Percentiles rank a stretch among this genome's conserved stretches.
phyloP scores from a whole-genome alignment of 1,284 basidiomycete species.

The Cutaneotrichosporon cutaneum region DNA sequence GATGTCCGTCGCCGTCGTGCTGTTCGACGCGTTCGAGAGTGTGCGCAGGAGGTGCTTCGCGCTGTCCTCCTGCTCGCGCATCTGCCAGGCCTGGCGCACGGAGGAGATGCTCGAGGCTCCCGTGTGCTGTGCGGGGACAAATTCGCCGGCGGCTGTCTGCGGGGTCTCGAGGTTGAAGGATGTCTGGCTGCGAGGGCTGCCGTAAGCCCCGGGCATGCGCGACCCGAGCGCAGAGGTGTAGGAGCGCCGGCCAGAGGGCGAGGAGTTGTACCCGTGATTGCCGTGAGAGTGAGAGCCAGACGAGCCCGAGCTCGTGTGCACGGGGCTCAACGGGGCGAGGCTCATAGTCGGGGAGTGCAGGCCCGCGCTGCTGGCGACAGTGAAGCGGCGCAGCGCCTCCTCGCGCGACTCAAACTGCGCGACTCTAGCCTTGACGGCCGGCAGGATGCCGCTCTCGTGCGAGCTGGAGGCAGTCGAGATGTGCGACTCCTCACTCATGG shows the following conservation, averaged over 20 bases:
- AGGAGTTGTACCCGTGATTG: background rate
- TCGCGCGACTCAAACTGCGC: slow-evolving; percentile 44
- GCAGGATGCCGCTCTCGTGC: slow-evolving; percentile 24
- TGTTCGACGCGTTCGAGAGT: slow-evolving; percentile 20
- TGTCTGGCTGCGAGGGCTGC: background rate
- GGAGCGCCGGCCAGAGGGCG: slow-evolving; percentile 8
- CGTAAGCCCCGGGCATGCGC: background rate
- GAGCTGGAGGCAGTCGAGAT: slow-evolving; percentile 25
- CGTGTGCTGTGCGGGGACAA: background rate
- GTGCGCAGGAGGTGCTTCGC: slow-evolving; percentile 12
- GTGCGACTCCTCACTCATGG: slow-evolving; percentile 17
- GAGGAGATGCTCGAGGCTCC: slow-evolving; percentile 3
- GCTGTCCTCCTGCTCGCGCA: slow-evolving; percentile 1
- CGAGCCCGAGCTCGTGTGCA: slow-evolving; percentile 1
- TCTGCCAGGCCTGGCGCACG: background rate
- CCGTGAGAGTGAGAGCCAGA: slow-evolving; percentile 4
- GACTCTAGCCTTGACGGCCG: slow-evolving; percentile 40
- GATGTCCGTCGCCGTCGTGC: slow-evolving; percentile 33
- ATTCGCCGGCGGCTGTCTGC: background rate
- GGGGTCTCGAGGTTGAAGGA: background rate
- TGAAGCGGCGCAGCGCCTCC: slow-evolving; percentile 43
- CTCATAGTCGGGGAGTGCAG: background rate
- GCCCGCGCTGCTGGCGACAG: slow-evolving; percentile 32
- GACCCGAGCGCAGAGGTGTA: slow-evolving; percentile 13
- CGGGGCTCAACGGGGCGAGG: slow-evolving; percentile 1